Base-by-base conservation (phyloP, 2,329 filamentous ascomycete genomes). In the Nothopassalora personata region DNA sequence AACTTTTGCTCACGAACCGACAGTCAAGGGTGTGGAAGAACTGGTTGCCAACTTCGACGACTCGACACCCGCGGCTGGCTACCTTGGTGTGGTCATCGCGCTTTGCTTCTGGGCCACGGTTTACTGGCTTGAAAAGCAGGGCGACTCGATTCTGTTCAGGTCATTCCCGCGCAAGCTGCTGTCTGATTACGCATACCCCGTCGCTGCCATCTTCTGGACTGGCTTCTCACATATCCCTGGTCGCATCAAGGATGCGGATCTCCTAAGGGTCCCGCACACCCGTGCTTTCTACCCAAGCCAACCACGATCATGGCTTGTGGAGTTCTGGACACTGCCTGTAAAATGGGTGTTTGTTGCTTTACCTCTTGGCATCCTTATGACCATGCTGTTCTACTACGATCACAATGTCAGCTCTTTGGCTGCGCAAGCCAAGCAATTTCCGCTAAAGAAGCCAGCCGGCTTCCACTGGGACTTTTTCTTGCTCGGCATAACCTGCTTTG, bases 401-500 rank as follows among this genome's bases (percentile, higher is more conserved):
- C 81, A 83, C 67, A 73, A 73, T 75, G 79, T 84, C 54, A 82
- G 79, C 60, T 81, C 79, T 27, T 74, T 85, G 33, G 82, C 79
- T 9, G 81, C 82, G 0, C 82, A 84, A 70, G 81, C 80, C 13
- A 79, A 77, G 28, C 76, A 82, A 28, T 84, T 81, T 51, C 82
- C 82, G 0, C 73, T 85, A 10, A 77, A 77, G 54, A 84, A 85
- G 64, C 82, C 82, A 0, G 81, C 80, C 0, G 82, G 82, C n/a
- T 84, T 84, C 66, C 81, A 84, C 67, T 84, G 82, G 81, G 82
- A 84, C 67, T 79, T 84, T 65, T 84, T 83, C 69, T 75, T 85
- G 0, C 75, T 84, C 0, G 82, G 82, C 6, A 76, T 78, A 60
- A 83, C 82, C 0, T 83, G 80, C 1, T 81, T 82, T 60, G 74